These are phyloP conservation scores for Penicillium diatomitis DNA, from an alignment of 495 filamentous ascomycete species.

Conservation along the genomic window DNA sequence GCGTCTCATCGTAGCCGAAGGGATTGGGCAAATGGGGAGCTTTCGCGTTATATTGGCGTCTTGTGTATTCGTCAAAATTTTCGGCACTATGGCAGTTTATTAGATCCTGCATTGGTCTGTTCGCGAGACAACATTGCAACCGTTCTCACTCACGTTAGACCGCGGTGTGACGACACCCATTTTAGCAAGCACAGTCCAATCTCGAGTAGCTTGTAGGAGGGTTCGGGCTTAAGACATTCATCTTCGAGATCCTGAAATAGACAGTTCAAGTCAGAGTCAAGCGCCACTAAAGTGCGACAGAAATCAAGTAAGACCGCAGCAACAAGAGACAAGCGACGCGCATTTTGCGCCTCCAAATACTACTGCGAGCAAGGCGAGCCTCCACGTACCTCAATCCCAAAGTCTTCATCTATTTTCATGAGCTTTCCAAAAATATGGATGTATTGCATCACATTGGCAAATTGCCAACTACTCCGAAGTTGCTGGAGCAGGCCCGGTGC, in stretches of 20 bases:
- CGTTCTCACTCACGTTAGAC: slow-evolving; percentile 61
- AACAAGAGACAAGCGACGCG: slow-evolving; percentile 3
- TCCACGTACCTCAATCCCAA: slow-evolving; percentile 70
- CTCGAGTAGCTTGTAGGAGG: slow-evolving; percentile 62
- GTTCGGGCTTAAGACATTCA: slow-evolving; percentile 70
- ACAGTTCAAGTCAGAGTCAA: slow-evolving; percentile 2
- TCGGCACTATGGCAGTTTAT: slow-evolving; percentile 26
- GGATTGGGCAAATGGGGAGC: slow-evolving; percentile 68
- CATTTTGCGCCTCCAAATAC: background rate
- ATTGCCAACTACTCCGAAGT: slow-evolving; percentile 87
- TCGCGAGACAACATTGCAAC: background rate
- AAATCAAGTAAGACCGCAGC: background rate
- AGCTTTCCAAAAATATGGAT: slow-evolving; percentile 79
- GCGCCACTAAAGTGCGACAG: background rate
- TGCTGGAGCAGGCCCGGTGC: slow-evolving; percentile 50
- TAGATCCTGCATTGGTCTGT: slow-evolving; percentile 39
- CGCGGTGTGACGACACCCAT: slow-evolving; percentile 87
- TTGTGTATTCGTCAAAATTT: slow-evolving; percentile 89
- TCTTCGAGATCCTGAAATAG: slow-evolving; percentile 68
- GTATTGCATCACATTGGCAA: slow-evolving; percentile 90
- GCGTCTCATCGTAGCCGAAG: slow-evolving; percentile 69
- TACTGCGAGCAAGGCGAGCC: background rate
- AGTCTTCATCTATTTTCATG: slow-evolving; percentile 77
- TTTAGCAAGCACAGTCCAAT: slow-evolving; percentile 87
- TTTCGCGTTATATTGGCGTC: slow-evolving; percentile 80